Conservation (phyloP, 176 grass and related monocot species). For the Musa schizocarpa region DNA sequence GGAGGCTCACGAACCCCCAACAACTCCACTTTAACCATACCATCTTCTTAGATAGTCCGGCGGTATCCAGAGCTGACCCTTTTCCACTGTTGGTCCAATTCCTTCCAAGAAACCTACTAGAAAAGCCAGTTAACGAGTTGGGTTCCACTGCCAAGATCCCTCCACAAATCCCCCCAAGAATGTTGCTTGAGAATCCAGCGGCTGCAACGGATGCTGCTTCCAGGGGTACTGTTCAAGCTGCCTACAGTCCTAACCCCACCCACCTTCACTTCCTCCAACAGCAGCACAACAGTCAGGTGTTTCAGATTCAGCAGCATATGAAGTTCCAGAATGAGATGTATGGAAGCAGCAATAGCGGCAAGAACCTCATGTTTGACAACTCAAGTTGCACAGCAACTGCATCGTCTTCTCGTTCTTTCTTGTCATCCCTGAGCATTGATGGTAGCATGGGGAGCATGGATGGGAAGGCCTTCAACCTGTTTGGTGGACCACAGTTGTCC, state of each 20-base stretch:
- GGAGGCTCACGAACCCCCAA: conserved; percentile 56
- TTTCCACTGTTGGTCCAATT: conserved; percentile 50
- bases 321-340: conserved; percentile 75
- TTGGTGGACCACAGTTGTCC: conserved; percentile 54
- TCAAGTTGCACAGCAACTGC: conserved; percentile 57
- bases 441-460: conserved; percentile 71
- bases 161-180: conserved; percentile 41
- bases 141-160: conserved; percentile 33
- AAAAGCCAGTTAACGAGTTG: conserved; percentile 37
- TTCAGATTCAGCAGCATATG: conserved; percentile 81
- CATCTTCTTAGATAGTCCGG: conserved; percentile 54
- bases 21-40: conserved; percentile 49
- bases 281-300: conserved; percentile 74
- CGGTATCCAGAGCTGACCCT: neutral
- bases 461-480: conserved; percentile 51
- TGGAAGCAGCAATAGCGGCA: conserved; percentile 30
- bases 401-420: conserved; percentile 67
- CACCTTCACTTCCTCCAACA: conserved; percentile 84
- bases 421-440: conserved; percentile 88
- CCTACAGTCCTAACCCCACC: conserved; percentile 23
- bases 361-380: conserved; percentile 54
- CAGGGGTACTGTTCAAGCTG: neutral
- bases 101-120: conserved; percentile 40
- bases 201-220: conserved; percentile 11
- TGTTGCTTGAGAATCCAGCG: conserved; percentile 42